phyloP scores from a whole-genome alignment of 225 moss, liverwort and hornwort genomes.

The Physcomitrium patens region DNA sequence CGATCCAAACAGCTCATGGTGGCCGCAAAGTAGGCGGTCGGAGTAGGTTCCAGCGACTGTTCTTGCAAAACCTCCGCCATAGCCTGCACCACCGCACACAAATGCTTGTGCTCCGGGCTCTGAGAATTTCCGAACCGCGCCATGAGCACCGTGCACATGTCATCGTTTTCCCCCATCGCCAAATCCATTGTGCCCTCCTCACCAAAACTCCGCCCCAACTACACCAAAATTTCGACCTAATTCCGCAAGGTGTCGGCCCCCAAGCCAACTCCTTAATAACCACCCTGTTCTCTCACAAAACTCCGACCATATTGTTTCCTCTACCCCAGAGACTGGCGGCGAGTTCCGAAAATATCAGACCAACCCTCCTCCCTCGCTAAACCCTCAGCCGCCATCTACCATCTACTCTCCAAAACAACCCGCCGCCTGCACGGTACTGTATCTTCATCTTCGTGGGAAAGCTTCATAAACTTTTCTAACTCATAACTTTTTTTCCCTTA shows the following conservation, averaged over 20 bases:
- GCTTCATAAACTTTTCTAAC: no score
- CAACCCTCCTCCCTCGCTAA: not conserved
- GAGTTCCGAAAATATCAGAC: not conserved
- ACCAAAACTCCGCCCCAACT: not conserved
- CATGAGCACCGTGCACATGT: slow-evolving; percentile 66
- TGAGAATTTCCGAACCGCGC: slow-evolving; percentile 75
- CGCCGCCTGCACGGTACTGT: no score
- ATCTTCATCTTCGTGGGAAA: no score
- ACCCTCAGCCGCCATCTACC: no score
- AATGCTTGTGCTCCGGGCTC: slow-evolving; percentile 88
- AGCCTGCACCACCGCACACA: slow-evolving; percentile 79
- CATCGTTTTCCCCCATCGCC: slow-evolving; percentile 55
- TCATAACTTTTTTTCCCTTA: no score
- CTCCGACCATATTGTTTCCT: not conserved
- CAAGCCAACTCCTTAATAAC: not conserved
- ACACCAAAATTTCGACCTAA: not conserved
- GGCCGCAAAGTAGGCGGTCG: slow-evolving; percentile 90
- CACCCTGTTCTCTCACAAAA: not conserved
- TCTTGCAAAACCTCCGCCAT: slow-evolving; percentile 82
- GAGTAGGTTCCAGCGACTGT: slow-evolving; percentile 61
- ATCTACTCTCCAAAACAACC: no score
- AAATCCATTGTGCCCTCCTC: slow-evolving; percentile 34
- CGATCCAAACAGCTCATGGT: slow-evolving; percentile 84
- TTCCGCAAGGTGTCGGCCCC: not conserved
- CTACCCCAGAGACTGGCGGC: not conserved